Base-by-base conservation (phyloP, 78 protist genomes). In the Tieghemostelium lacteum region DNA sequence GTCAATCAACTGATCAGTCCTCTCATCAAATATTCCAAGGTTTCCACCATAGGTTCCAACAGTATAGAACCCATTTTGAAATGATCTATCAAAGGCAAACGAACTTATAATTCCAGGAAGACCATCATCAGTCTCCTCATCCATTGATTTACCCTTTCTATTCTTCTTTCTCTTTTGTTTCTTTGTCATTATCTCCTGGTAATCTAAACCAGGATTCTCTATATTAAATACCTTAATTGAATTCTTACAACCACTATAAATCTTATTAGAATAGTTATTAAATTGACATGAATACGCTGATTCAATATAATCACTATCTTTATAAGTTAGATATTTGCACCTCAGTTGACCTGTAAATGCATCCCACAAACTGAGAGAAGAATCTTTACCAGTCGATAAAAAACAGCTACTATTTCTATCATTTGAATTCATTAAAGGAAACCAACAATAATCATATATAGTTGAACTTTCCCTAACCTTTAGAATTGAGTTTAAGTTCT, bases 291-390 rank as follows among this genome's bases (percentile, higher is more conserved):
- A 80, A 28, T 65, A 65, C 0, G 76, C 88, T n/a, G 88, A 52
- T 67, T 80, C 88, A 22, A 80, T 49, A 37, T 67, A 64, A 55
- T 80, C 88, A 36, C 52, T 71, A 80, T 80, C 88, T 66, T 45
- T 80, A 70, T 60, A 80, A 16, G 88, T 72, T 33, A 52, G 50
- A 64, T 80, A 71, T 31, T 60, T 24, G 17, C 28, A 52, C 2
- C 26, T 36, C 19, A 55, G 8, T 6, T 1, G 20, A 40, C 88
- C 88, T 33, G 14, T 37, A 36, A 66, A 80, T 19, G 88, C 88
- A 80, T 66, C 71, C 52, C 55, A 80, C 2, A 80, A 24, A 1
- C n/a, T 34, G 2, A 80, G 54, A 16, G 88, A 36, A 12, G 33
- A 37, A 24, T 67, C 70, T 39, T 37, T 64, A 16, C 75, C 17